These are phyloP conservation scores for Hippophae rhamnoides DNA, from an alignment of 306 rosid species.

Conservation along the genomic window DNA sequence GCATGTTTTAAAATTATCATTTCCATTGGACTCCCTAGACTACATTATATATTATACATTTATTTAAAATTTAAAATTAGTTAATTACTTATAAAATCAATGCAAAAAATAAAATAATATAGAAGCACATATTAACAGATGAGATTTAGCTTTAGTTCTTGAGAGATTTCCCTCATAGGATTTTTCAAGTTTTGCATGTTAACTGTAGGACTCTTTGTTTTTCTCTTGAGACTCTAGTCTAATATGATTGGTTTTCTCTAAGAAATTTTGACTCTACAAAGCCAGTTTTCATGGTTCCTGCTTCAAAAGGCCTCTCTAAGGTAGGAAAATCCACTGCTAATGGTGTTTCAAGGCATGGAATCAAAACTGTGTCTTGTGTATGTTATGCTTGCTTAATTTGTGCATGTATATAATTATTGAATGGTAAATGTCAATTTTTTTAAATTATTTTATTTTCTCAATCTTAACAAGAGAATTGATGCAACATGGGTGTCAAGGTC, in stretches of 20 bases:
- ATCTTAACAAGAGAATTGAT: constrained; percentile 42
- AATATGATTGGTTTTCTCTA: constrained; percentile 9
- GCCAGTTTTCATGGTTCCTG: constrained; percentile 39
- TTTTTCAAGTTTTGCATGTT: constrained; percentile 51
- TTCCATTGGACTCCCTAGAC: too few species aligned
- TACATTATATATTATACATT: too few species aligned
- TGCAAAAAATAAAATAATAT: constrained; percentile 19
- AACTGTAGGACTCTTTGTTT: constrained; percentile 8
- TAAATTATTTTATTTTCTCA: neutral
- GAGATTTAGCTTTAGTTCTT: constrained; percentile 58
- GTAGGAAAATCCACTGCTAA: constrained; percentile 60
- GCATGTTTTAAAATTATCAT: too few species aligned
- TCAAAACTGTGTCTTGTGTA: constrained; percentile 61
- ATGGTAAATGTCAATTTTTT: constrained; percentile 12
- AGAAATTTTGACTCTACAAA: constrained; percentile 57
- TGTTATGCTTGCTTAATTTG: constrained; percentile 8
- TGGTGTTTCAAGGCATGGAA: constrained; percentile 77
- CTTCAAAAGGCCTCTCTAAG: constrained; percentile 54
- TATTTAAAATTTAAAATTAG: too few species aligned
- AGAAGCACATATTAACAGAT: constrained; percentile 66
- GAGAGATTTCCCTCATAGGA: constrained; percentile 64
- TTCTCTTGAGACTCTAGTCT: constrained; percentile 11
- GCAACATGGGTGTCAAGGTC: constrained; percentile 47
- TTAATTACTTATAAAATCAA: too few species aligned
- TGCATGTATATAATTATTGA: constrained; percentile 4